Evolutionary conservation across 2,329 filamentous ascomycete species (phyloP), one percentile per base, ranked within the genome.

Genomic region (Ceratocystis colombiana): DNA sequence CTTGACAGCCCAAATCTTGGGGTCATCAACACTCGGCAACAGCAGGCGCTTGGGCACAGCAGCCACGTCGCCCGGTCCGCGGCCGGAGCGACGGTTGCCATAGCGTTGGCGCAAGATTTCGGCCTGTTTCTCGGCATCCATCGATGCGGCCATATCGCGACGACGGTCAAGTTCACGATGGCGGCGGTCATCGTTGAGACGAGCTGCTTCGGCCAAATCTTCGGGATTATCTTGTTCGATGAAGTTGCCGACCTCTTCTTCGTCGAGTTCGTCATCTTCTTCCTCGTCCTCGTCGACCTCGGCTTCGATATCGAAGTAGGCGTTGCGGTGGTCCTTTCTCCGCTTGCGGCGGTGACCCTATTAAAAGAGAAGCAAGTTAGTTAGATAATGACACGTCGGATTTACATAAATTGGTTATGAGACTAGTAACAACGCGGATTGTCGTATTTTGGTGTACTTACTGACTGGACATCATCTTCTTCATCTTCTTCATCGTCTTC

Each of bases 301-400:
- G 75, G 94, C 94, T 80, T 99, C 94, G 73, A 93, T 90, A 85
- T 99, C 94, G 77, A 99, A 86, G 84, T 96, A 96, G 72, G 88
- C 87, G 71, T 90, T 89, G 69, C 90, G 85, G 70, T 83, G 83
- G 70, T 88, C 85, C 74, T 84, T 85, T 75, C 86, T 87, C 67
- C 92, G 88, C 76, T 97, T 97, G 71, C 88, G 84, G 66, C 89
- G 89, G 73, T 90, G 82, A 67, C 80, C 78, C 82, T 84, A 46
- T 17, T 48, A 6, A 61, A 33, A 64, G 15, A 55, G 22, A 53
- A 4, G n/a, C 3, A 30, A 28, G 22, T 17, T 12, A 2, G 63
- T 64, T 64, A 44, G 46, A 46, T 45, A 5, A 44, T 28, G 25
- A 59, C 25, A 50, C 61, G 41, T 46, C 61, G 15, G 8, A 48